phyloP scores from a whole-genome alignment of 495 filamentous ascomycete genomes.

The Penicillium taxi region DNA sequence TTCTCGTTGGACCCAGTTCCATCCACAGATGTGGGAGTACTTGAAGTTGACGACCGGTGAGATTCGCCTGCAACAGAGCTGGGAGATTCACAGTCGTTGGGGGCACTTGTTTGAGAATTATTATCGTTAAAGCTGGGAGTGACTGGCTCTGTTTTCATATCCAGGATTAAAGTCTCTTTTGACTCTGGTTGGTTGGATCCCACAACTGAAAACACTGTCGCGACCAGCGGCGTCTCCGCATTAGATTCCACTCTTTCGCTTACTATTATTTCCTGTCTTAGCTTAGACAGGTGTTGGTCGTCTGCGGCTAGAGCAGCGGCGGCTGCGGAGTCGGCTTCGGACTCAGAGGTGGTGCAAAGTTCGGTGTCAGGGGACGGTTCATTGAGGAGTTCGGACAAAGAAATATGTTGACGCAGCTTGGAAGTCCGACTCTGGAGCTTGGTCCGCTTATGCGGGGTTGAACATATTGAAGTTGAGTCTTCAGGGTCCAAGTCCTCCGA shows the following conservation, averaged over 20 bases:
- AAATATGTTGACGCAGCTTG: slow-evolving; percentile 35
- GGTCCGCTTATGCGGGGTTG: slow-evolving; percentile 30
- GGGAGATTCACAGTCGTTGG: slow-evolving; percentile 25
- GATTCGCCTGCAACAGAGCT: slow-evolving; percentile 28
- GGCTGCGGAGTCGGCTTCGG: slow-evolving; percentile 3
- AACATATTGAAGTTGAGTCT: slow-evolving; percentile 15
- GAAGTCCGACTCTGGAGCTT: slow-evolving; percentile 35
- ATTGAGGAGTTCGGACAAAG: slow-evolving; percentile 23
- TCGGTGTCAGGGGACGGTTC: slow-evolving; percentile 10
- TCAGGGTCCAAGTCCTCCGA: slow-evolving; percentile 33
- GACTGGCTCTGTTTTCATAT: not conserved
- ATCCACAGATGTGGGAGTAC: slow-evolving; percentile 31
- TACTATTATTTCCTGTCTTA: slow-evolving; percentile 12
- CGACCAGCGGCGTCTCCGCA: slow-evolving; percentile 2
- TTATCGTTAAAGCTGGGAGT: slow-evolving; percentile 2
- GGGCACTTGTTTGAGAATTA: slow-evolving; percentile 2
- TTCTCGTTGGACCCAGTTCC: slow-evolving; percentile 22
- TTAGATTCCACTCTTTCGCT: slow-evolving; percentile 4
- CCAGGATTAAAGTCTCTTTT: not conserved
- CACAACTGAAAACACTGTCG: slow-evolving; percentile 1
- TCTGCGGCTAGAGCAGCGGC: not conserved
- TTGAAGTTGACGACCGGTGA: slow-evolving; percentile 32
- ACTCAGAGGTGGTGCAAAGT: no score
- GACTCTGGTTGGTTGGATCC: slow-evolving; percentile 1
- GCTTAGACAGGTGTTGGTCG: slow-evolving; percentile 10